These are phyloP conservation scores for Aquilaria agallochum DNA, from an alignment of 441 rosid genomes.

Conservation along the genomic window DNA sequence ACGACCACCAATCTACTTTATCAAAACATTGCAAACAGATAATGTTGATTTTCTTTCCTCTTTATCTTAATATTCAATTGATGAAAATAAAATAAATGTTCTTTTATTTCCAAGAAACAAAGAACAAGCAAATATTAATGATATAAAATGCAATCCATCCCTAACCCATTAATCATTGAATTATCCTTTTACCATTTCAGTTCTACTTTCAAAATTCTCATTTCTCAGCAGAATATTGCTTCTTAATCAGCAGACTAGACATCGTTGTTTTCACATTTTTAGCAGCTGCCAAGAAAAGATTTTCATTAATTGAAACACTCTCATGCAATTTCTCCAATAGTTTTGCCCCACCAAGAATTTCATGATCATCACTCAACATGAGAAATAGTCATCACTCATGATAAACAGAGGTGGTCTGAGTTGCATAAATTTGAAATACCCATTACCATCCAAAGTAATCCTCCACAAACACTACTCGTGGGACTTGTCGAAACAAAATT, in stretches of 20 bases:
- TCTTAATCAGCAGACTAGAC: conserved; percentile 80
- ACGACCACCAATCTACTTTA: too few species aligned
- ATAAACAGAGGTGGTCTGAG: conserved; percentile 40
- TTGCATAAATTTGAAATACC: conserved; percentile 66
- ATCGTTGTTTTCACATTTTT: conserved; percentile 71
- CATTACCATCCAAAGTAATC: conserved; percentile 63
- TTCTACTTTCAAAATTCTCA: conserved; percentile 83
- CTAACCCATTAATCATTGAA: conserved; percentile 15
- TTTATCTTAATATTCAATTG: too few species aligned
- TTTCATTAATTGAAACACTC: conserved; percentile 47
- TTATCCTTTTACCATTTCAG: conserved; percentile 70
- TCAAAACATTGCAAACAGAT: too few species aligned
- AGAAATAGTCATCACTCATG: conserved; percentile 54
- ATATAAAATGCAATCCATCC: too few species aligned
- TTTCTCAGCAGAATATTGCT: conserved; percentile 67
- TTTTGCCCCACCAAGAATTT: conserved; percentile 65
- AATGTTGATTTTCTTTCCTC: too few species aligned
- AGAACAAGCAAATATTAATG: too few species aligned
- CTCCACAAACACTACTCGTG: conserved; percentile 30
- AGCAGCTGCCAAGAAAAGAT: conserved; percentile 59
- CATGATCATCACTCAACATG: conserved; percentile 35
- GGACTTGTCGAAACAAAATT: conserved; percentile 74
- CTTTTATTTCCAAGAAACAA: too few species aligned
- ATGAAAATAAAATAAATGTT: too few species aligned
- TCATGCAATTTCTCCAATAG: conserved; percentile 78